Evolutionary conservation across 2,329 filamentous ascomycete species (phyloP).

Genomic region (Colletotrichum salicis): DNA sequence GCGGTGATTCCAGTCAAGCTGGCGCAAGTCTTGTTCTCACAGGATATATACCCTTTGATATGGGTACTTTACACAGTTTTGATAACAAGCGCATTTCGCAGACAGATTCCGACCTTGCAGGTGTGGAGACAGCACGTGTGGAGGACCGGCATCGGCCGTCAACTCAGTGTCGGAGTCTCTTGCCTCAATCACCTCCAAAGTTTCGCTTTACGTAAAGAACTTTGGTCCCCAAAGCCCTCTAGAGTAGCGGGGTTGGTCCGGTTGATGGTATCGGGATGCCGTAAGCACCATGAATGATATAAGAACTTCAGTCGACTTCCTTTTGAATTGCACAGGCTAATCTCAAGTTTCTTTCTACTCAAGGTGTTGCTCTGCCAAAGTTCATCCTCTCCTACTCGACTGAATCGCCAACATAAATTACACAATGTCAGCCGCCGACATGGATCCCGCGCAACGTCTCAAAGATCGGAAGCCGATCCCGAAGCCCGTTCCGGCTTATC

Average conservation of each 20-base stretch:
- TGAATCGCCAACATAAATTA: neutral
- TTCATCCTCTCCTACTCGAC: slow-evolving; percentile 21
- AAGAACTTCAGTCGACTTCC: slow-evolving; percentile 16
- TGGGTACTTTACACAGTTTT: too few species aligned
- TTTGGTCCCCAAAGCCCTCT: neutral
- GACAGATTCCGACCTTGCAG: neutral
- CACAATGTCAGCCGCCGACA: slow-evolving; percentile 10
- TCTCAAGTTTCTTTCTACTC: neutral
- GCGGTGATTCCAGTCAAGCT: too few species aligned
- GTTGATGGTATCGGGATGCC: neutral
- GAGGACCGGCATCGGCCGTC: slow-evolving; percentile 23
- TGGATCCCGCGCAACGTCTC: slow-evolving; percentile 46
- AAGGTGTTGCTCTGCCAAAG: slow-evolving; percentile 2
- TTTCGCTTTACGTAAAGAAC: slow-evolving; percentile 23
- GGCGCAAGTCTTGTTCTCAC: too few species aligned
- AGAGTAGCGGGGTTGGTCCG: slow-evolving; percentile 20
- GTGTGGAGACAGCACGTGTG: slow-evolving; percentile 14
- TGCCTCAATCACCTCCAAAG: neutral
- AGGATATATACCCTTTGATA: too few species aligned
- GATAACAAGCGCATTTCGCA: neutral
- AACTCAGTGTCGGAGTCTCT: neutral
- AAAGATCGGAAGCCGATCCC: slow-evolving; percentile 56
- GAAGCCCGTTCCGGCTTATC: slow-evolving; percentile 61
- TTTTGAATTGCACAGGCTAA: neutral
- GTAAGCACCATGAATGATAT: neutral